Evolutionary conservation across 202 grass and related monocot genomes (phyloP).

Genomic region (Brachypodium distachyon): DNA sequence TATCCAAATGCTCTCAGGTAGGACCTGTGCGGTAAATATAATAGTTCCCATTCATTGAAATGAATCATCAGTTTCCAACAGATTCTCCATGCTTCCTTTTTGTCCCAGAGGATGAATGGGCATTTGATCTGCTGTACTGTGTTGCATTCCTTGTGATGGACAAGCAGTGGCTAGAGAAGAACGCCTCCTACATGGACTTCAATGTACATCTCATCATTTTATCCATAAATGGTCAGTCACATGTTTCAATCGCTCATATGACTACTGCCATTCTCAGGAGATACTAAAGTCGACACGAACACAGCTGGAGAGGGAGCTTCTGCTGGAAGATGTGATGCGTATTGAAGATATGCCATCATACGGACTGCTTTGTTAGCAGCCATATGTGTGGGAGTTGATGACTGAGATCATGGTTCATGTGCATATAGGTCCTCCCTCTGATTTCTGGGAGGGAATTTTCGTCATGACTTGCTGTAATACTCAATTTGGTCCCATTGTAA

Average conservation of each 20-base stretch:
- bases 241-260: background rate
- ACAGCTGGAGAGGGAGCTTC: constrained; percentile 84
- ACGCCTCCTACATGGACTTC: constrained; percentile 99
- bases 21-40: background rate
- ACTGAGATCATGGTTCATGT: constrained; percentile 15
- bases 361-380: constrained; percentile 67
- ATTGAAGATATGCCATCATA: constrained; percentile 99
- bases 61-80: background rate
- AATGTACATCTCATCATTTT: constrained; percentile 44
- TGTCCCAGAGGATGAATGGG: constrained; percentile 80
- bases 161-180: constrained; percentile 97
- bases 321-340: constrained; percentile 80
- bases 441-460: constrained; percentile 8
- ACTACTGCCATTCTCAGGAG: constrained; percentile 39
- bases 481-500: constrained; percentile 8
- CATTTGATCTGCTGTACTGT: constrained; percentile 94
- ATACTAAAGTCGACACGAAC: constrained; percentile 64
- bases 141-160: constrained; percentile 89
- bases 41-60: background rate
- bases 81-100: background rate
- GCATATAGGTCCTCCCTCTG: constrained; percentile 22
- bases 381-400: background rate
- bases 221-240: background rate
- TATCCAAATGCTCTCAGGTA: constrained; percentile 94
- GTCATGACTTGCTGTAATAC: background rate